These are phyloP conservation scores for Boletus rubroflammeus DNA, from an alignment of 768 basidiomycete species.

Conservation along the genomic window DNA sequence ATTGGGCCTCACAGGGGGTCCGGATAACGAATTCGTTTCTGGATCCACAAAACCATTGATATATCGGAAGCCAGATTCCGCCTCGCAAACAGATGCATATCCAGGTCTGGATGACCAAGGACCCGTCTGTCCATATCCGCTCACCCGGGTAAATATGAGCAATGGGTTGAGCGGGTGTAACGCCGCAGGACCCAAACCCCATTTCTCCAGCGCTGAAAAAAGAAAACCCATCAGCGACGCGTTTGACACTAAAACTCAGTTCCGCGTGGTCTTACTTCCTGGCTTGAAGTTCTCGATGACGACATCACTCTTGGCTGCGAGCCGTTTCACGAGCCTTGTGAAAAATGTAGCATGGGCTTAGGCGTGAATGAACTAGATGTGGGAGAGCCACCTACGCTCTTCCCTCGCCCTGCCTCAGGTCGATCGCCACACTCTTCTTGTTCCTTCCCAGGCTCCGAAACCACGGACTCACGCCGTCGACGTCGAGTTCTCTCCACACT, in stretches of 20 bases:
- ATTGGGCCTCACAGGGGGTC: conserved; percentile 67
- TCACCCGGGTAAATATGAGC: conserved; percentile 86
- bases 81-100: conserved; percentile 74
- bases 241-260: neutral
- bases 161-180: conserved; percentile 75
- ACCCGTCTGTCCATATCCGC: conserved; percentile 73
- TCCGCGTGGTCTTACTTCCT: conserved; percentile 46
- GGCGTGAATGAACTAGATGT: neutral
- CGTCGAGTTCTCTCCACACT: conserved; percentile 67
- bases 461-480: conserved; percentile 71
- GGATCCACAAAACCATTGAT: conserved; percentile 65
- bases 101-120: conserved; percentile 70
- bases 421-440: conserved; percentile 71
- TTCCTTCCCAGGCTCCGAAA: conserved; percentile 68
- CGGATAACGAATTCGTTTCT: conserved; percentile 48
- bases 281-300: conserved; percentile 73
- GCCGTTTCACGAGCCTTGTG: conserved; percentile 54
- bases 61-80: conserved; percentile 69
- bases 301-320: conserved; percentile 64
- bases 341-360: neutral
- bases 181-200: conserved; percentile 56
- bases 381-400: conserved; percentile 35
- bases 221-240: neutral
- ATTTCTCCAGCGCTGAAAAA: conserved; percentile 60
- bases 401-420: conserved; percentile 58